phyloP scores from a whole-genome alignment of 768 basidiomycete species.

The Trametes punicea region DNA sequence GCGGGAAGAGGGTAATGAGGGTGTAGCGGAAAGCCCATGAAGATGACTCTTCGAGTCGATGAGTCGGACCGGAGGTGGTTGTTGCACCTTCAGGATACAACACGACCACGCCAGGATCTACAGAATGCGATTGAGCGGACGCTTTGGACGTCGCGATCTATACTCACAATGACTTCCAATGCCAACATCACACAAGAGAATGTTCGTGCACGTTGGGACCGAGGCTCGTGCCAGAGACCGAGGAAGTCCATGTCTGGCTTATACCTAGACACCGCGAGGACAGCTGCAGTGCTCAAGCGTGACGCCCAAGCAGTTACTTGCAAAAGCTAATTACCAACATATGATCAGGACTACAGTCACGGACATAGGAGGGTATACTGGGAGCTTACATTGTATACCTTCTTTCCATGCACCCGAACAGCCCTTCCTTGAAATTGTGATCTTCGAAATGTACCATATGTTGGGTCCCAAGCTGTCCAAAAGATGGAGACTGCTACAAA shows the following conservation, averaged over 20 bases:
- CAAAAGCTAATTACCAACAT: conserved; percentile 41
- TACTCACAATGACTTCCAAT: conserved; percentile 57
- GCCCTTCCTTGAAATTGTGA: conserved; percentile 70
- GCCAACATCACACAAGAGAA: conserved; percentile 47
- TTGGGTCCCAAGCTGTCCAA: conserved; percentile 88
- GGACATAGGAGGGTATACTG: background rate
- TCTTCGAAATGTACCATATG: conserved; percentile 57
- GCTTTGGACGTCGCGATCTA: background rate
- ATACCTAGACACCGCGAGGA: conserved; percentile 43
- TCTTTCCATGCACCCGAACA: conserved; percentile 63
- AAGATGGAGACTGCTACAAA: conserved; percentile 57
- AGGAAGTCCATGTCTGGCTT: conserved; percentile 40
- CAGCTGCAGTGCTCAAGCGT: conserved; percentile 47
- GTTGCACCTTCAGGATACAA: conserved; percentile 57
- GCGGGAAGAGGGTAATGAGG: conserved; percentile 28
- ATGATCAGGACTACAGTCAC: background rate
- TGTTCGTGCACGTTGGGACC: conserved; percentile 34
- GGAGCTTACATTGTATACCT: conserved; percentile 54
- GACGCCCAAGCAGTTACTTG: conserved; percentile 60
- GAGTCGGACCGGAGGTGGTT: conserved; percentile 68
- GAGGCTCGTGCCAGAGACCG: conserved; percentile 34
- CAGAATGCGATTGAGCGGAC: background rate
- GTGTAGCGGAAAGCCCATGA: conserved; percentile 15
- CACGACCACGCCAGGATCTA: conserved; percentile 54
- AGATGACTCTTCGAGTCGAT: conserved; percentile 52